Evolutionary conservation across 1,284 basidiomycete species (phyloP).

Genomic region (Ceraceosorus guamensis): DNA sequence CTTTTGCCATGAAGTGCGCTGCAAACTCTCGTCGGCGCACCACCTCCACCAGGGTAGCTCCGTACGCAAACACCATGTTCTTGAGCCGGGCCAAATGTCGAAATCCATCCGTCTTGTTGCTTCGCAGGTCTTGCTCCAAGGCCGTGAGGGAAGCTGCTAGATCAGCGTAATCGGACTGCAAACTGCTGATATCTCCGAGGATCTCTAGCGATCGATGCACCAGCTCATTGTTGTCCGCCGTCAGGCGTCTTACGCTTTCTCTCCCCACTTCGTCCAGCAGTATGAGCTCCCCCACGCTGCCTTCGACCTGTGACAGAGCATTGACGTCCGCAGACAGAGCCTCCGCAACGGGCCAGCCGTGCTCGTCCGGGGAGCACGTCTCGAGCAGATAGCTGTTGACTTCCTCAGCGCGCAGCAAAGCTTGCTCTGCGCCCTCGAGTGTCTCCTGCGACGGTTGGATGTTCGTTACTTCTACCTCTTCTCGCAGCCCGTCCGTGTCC

Average conservation of each 20-base stretch:
- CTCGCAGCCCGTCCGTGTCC: slow-evolving; percentile 22
- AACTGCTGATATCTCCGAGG: slow-evolving; percentile 41
- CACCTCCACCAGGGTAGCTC: slow-evolving; percentile 82
- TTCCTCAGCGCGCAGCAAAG: slow-evolving; percentile 16
- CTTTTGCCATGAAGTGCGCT: slow-evolving; percentile 28
- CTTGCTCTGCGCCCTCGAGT: slow-evolving; percentile 23
- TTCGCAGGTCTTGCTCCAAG: slow-evolving; percentile 30
- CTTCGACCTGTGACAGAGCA: slow-evolving; percentile 14
- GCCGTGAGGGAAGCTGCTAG: slow-evolving; percentile 26
- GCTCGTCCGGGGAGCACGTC: slow-evolving; percentile 27
- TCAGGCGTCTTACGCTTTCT: slow-evolving; percentile 28
- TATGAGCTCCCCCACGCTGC: slow-evolving; percentile 25
- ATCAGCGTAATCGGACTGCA: slow-evolving; percentile 45
- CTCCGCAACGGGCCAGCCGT: slow-evolving; percentile 40
- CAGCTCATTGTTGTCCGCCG: slow-evolving; percentile 44
- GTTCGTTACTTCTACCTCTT: slow-evolving; percentile 31
- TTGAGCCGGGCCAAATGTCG: slow-evolving; percentile 81
- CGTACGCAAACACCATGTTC: slow-evolving; percentile 84
- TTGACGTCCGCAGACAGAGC: slow-evolving; percentile 13
- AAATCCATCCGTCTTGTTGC: slow-evolving; percentile 60
- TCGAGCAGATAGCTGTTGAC: slow-evolving; percentile 20
- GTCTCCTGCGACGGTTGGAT: slow-evolving; percentile 30
- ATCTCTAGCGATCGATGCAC: slow-evolving; percentile 33
- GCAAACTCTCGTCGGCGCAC: slow-evolving; percentile 77
- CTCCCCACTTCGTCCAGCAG: slow-evolving; percentile 31